Evolutionary conservation across 176 grass and related monocot species (phyloP).

Genomic region (Ensete ventricosum): DNA sequence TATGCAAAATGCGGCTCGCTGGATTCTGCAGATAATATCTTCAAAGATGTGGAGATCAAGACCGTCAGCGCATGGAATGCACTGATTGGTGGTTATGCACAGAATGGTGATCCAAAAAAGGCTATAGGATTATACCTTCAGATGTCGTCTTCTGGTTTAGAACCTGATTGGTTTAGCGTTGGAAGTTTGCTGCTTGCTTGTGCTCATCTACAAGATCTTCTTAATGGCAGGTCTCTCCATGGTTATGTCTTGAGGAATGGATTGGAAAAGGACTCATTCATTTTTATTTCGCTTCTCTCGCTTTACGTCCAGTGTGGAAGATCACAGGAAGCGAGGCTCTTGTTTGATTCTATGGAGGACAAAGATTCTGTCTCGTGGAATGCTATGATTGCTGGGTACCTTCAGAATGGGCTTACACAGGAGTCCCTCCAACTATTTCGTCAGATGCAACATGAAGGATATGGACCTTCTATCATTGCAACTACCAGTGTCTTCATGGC

Average conservation of each 20-base stretch:
- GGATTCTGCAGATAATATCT: constrained; percentile 27
- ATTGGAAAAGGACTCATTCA: constrained; percentile 42
- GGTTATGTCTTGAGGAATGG: constrained; percentile 55
- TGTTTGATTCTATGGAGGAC: constrained; percentile 35
- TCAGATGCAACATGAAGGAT: constrained; percentile 26
- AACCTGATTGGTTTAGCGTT: constrained; percentile 51
- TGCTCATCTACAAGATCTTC: constrained; percentile 26
- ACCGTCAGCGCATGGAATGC: constrained; percentile 24
- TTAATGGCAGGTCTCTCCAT: constrained; percentile 35
- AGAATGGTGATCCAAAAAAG: constrained; percentile 25
- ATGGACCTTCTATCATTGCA: constrained; percentile 24
- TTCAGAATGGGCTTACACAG: constrained; percentile 26
- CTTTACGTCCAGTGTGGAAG: constrained; percentile 36
- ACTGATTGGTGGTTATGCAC: constrained; percentile 32
- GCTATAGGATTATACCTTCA: constrained; percentile 37
- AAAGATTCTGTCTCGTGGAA: constrained; percentile 49
- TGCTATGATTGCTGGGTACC: constrained; percentile 51
- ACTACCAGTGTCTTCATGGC: constrained; percentile 45
- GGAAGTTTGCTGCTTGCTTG: constrained; percentile 53
- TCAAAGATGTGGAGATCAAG: constrained; percentile 22
- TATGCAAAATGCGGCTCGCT: constrained; percentile 38
- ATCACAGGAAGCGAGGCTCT: constrained; percentile 9
- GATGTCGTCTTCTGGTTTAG: constrained; percentile 23
- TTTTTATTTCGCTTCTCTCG: constrained; percentile 39
- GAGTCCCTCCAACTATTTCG: constrained; percentile 43